These are phyloP conservation scores for Fusarium multiceps DNA, from an alignment of 2,329 filamentous ascomycete species.

Conservation along the genomic window DNA sequence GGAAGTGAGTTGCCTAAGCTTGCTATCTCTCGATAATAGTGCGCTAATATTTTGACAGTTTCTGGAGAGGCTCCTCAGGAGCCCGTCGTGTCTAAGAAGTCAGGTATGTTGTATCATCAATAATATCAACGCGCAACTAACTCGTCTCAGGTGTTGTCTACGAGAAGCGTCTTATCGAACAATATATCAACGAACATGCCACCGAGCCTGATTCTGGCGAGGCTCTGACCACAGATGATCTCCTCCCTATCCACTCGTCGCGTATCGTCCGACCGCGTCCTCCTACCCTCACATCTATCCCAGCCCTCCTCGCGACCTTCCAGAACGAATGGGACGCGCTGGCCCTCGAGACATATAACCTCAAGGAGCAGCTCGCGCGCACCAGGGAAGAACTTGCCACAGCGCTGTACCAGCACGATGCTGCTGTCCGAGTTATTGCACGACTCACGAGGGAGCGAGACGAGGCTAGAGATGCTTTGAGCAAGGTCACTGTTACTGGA, in stretches of 20 bases:
- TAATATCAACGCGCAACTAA: conserved; percentile 35
- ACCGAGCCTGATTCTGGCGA: conserved; percentile 93
- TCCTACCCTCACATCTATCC: conserved; percentile 94
- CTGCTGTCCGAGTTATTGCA: conserved; percentile 94
- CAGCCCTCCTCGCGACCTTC: conserved; percentile 91
- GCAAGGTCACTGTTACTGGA: conserved; percentile 80
- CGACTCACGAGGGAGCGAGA: conserved; percentile 91
- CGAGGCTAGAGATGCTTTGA: conserved; percentile 89
- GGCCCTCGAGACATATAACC: conserved; percentile 88
- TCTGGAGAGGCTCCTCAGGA: conserved; percentile 96
- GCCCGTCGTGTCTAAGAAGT: conserved; percentile 94
- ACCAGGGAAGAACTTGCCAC: conserved; percentile 94
- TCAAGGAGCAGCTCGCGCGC: conserved; percentile 88
- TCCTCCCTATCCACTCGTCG: conserved; percentile 86
- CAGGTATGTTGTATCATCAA: conserved; percentile 68
- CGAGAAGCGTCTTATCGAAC: conserved; percentile 94
- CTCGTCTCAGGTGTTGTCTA: conserved; percentile 78
- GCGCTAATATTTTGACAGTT: conserved; percentile 65
- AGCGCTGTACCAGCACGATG: conserved; percentile 96
- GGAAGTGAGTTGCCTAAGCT: conserved; percentile 53
- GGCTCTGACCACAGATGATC: conserved; percentile 83
- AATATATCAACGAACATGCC: conserved; percentile 92
- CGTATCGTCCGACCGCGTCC: conserved; percentile 89
- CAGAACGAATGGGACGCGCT: conserved; percentile 99
- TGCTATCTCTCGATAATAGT: not conserved